Percentiles rank a stretch among this genome's conserved stretches.
Conservation (phyloP, 768 basidiomycete genomes). For the Leccinum disarticulatum region DNA sequence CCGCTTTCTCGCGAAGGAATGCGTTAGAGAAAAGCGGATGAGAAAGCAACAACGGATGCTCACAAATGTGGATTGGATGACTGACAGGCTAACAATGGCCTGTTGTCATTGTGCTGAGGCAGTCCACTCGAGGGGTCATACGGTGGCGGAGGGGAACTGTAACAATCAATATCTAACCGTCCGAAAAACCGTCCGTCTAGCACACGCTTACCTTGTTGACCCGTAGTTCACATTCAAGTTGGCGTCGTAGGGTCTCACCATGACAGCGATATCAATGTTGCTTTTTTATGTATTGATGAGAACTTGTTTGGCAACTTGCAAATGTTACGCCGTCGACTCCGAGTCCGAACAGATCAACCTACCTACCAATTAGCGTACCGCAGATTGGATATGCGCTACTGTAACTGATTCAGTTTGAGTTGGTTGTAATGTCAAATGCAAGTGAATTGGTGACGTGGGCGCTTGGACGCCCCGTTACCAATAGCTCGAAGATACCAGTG, state of each 20-base stretch:
- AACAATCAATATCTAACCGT: neutral
- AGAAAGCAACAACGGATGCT: neutral
- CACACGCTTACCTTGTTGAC: neutral
- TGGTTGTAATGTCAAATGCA: neutral
- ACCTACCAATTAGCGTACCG: neutral
- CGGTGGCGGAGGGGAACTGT: neutral
- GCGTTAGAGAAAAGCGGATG: neutral
- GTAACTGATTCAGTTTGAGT: neutral
- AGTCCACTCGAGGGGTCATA: neutral
- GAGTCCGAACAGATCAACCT: neutral
- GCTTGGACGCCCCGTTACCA: neutral
- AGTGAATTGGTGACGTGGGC: neutral
- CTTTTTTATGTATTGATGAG: neutral
- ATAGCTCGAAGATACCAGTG: neutral
- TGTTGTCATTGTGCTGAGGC: neutral
- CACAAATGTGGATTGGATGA: neutral
- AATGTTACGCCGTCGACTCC: neutral
- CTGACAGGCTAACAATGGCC: neutral
- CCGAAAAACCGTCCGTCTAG: neutral
- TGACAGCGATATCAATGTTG: neutral
- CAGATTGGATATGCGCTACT: neutral
- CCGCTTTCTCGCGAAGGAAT: neutral
- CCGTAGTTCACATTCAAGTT: neutral
- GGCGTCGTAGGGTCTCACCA: neutral
- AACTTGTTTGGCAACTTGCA: neutral